Conservation (phyloP, 139 green algal genomes). For the Helicosporidium sp. region DNA sequence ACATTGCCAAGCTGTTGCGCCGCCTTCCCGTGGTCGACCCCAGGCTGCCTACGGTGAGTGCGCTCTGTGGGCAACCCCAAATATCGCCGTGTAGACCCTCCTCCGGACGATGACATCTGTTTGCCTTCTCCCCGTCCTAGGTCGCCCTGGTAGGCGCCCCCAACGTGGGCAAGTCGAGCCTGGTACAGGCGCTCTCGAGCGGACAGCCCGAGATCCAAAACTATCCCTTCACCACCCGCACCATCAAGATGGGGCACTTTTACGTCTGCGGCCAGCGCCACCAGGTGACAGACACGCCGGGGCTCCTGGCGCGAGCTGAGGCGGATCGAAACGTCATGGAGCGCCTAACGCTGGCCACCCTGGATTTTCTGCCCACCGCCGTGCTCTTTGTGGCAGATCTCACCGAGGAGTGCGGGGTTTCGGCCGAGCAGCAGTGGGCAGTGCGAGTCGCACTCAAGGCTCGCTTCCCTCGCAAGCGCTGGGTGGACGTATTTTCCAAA, state of each 20-base stretch:
- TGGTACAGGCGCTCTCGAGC: constrained; percentile 70
- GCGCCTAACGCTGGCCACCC: constrained; percentile 68
- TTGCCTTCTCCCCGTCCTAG: constrained; percentile 8
- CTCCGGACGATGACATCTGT: no score
- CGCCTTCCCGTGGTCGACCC: constrained; percentile 66
- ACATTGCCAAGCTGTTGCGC: constrained; percentile 48
- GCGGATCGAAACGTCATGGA: constrained; percentile 87
- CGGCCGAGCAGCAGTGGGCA: constrained; percentile 45
- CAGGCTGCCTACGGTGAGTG: constrained; percentile 49
- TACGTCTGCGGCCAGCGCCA: constrained; percentile 56
- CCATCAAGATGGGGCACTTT: constrained; percentile 95
- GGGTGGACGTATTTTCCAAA: constrained; percentile 87
- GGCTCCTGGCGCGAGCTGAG: constrained; percentile 57
- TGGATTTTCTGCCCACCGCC: constrained; percentile 64
- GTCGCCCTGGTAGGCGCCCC: constrained; percentile 64
- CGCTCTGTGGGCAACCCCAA: no score
- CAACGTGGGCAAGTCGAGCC: constrained; percentile 84
- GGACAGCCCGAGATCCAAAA: constrained; percentile 74
- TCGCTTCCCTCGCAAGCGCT: constrained; percentile 54
- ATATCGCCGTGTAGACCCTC: no score
- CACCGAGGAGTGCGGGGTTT: constrained; percentile 76
- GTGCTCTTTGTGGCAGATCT: constrained; percentile 81
- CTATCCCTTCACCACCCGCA: constrained; percentile 95
- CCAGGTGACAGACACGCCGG: constrained; percentile 90
- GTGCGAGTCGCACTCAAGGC: constrained; percentile 34